A percentile compares a stretch with the other conserved stretches of the same genome.
Conservation (phyloP, 2,329 filamentous ascomycete genomes). For the Xylariaceae sp. region DNA sequence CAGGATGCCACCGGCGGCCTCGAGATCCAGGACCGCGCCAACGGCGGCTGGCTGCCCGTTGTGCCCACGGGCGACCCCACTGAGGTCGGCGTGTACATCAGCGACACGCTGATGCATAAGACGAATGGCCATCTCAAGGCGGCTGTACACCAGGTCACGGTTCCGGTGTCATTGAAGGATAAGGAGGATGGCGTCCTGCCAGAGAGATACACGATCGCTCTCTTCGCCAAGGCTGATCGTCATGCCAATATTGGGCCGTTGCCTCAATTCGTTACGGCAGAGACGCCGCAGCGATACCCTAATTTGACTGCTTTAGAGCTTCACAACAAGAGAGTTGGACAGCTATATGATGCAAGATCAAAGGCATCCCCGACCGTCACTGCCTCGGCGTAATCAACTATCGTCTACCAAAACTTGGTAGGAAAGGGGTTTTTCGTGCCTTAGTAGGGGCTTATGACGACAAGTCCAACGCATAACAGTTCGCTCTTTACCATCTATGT, state of each 20-base stretch:
- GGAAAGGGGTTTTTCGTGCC: too few relatives aligned
- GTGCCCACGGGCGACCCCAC: constrained; percentile 5
- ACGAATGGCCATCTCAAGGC: constrained; percentile 13
- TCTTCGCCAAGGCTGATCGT: constrained; percentile 10
- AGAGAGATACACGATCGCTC: constrained; percentile 12
- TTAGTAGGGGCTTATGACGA: too few relatives aligned
- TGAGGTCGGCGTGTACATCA: constrained; percentile 27
- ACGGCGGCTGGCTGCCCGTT: constrained; percentile 4
- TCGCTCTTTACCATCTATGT: too few relatives aligned
- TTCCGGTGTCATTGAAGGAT: constrained; percentile 5
- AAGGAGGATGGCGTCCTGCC: constrained; percentile 8
- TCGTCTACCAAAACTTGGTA: too few relatives aligned
- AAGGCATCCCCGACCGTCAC: too few relatives aligned
- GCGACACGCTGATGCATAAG: constrained; percentile 29
- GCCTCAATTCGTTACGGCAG: constrained; percentile 7
- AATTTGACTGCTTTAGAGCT: constrained; percentile 10
- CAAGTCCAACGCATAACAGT: too few relatives aligned
- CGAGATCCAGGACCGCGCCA: constrained; percentile 27
- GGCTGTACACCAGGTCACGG: constrained; percentile 14
- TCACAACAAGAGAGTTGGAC: not conserved
- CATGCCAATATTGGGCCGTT: constrained; percentile 8
- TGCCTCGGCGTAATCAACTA: too few relatives aligned
- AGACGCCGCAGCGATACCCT: constrained; percentile 12
- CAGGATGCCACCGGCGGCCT: constrained; percentile 33
- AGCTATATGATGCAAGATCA: too few relatives aligned